phyloP scores from a whole-genome alignment of 129 eudicot genomes.

The Logfia minima region DNA sequence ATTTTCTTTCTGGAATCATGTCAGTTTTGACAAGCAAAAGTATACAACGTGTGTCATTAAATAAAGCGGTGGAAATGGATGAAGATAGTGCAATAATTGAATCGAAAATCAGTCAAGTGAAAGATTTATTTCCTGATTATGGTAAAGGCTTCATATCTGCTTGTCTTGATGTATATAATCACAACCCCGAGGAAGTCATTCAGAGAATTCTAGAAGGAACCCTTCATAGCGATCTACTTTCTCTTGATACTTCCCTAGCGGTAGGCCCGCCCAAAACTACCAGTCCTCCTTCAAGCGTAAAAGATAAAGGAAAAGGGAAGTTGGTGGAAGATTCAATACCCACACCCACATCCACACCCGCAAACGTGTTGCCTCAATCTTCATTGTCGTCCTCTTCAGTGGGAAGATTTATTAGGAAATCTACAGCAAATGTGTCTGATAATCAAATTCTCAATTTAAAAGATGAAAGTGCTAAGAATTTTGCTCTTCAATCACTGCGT shows the following conservation, averaged over 20 bases:
- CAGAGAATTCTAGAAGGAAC: conserved; percentile 89
- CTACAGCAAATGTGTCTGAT: conserved; percentile 36
- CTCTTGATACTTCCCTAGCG: conserved; percentile 67
- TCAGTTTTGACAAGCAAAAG: conserved; percentile 24
- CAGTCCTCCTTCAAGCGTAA: conserved; percentile 28
- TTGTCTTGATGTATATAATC: conserved; percentile 89
- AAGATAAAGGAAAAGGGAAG: conserved; percentile 92
- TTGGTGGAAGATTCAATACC: conserved; percentile 41
- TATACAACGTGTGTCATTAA: conserved; percentile 21
- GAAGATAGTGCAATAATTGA: conserved; percentile 76
- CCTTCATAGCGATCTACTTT: conserved; percentile 67
- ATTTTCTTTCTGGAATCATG: conserved; percentile 56
- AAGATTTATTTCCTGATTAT: conserved; percentile 90
- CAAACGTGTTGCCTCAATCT: conserved; percentile 40
- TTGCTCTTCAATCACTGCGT: conserved; percentile 55
- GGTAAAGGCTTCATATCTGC: conserved; percentile 82
- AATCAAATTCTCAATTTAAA: conserved; percentile 45
- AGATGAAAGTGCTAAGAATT: conserved; percentile 46
- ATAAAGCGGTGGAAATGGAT: conserved; percentile 47
- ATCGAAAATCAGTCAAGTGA: conserved; percentile 91
- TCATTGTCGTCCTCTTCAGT: conserved; percentile 51
- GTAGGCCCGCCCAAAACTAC: conserved; percentile 40
- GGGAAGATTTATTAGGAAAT: conserved; percentile 77
- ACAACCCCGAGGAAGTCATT: conserved; percentile 84
- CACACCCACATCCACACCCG: conserved; percentile 8